These are phyloP conservation scores for Phytopythium cucurbitacearum DNA, from an alignment of 352 stramenopile genomes.

Conservation along the genomic window DNA sequence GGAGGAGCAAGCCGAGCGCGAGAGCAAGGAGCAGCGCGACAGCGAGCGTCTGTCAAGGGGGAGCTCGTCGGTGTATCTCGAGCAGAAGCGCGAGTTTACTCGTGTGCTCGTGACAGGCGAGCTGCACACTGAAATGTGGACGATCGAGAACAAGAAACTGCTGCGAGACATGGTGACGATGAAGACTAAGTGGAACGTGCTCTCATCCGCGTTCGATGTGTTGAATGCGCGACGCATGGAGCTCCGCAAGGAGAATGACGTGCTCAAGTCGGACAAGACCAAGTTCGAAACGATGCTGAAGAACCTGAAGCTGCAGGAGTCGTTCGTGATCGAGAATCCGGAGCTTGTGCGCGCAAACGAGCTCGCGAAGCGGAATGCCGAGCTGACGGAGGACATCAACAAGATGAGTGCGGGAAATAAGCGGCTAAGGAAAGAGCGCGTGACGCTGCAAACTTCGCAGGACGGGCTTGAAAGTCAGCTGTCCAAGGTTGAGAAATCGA, in stretches of 20 bases:
- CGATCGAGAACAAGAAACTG: slow-evolving; percentile 83
- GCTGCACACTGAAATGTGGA: slow-evolving; percentile 82
- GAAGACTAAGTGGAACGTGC: slow-evolving; percentile 66
- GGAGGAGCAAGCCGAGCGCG: slow-evolving; percentile 60
- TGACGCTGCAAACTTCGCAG: slow-evolving; percentile 54
- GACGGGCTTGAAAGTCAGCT: slow-evolving; percentile 72
- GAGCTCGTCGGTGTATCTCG: slow-evolving; percentile 61
- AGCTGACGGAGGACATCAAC: slow-evolving; percentile 78
- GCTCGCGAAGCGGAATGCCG: slow-evolving; percentile 64
- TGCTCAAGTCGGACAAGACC: slow-evolving; percentile 60
- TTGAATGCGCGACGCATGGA: slow-evolving; percentile 58
- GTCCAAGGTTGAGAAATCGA: slow-evolving; percentile 48
- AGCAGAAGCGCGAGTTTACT: slow-evolving; percentile 80
- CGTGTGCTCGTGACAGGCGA: slow-evolving; percentile 77
- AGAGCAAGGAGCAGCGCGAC: slow-evolving; percentile 15
- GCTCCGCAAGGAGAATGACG: slow-evolving; percentile 72
- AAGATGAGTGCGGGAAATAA: slow-evolving; percentile 86
- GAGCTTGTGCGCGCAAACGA: slow-evolving; percentile 78
- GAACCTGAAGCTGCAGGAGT: slow-evolving; percentile 76
- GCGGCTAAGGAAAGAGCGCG: slow-evolving; percentile 71
- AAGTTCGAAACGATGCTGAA: slow-evolving; percentile 78
- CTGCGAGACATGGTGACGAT: slow-evolving; percentile 41
- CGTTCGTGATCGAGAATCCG: slow-evolving; percentile 65
- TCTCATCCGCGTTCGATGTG: slow-evolving; percentile 65
- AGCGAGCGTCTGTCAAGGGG: slow-evolving; percentile 11